Evolutionary conservation across 2,329 filamentous ascomycete genomes (phyloP), one percentile per base, ranked within the genome.

Genomic region (Ceratocystis eucalypticola): DNA sequence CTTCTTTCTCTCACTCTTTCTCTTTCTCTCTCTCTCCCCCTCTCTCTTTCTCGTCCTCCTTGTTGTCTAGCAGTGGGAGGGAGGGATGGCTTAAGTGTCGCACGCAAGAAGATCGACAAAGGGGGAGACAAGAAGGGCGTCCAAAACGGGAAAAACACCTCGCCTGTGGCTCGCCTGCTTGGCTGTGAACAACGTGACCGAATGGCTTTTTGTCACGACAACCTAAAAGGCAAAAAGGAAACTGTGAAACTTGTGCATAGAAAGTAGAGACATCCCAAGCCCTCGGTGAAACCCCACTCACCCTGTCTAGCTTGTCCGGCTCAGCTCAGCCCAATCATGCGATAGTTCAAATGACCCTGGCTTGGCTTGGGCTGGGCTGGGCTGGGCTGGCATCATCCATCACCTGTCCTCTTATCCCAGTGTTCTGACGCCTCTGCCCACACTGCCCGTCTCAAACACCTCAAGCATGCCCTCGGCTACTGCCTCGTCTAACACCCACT

Each of bases 401-500:
- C 75, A 74, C 70, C 84, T 79, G 67, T 89, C 80, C 10, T 20
- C 25, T 48, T 57, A 48, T 25, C 30, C 55, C 22, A 63, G 53
- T n/a, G 48, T 37, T 33, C 65, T 62, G 7, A 66, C 33, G 30
- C 84, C 88, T 68, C 82, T 79, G 1, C 88, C 88, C n/a, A 91
- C 86, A 71, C 84, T 88, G 15, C 85, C 80, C 12, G 88, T 91
- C 71, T 89, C 83, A 73, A 92, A 92, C 15, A 89, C 76, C 74
- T 92, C 88, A 3, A 91, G 80, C 17, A 87, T 72, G 1, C 88
- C 88, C 33, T 84, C 79, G 0, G 88, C 88, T 28, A 89, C 79
- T 55, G 86, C 88, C 73, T 91, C 87, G 50, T 82, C 84, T 53
- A 91, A 73, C 17, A 88, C 79, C 86, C 86, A 91, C 67, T 87